Conservation (phyloP, 768 basidiomycete species). For the Podaxis sp. region DNA sequence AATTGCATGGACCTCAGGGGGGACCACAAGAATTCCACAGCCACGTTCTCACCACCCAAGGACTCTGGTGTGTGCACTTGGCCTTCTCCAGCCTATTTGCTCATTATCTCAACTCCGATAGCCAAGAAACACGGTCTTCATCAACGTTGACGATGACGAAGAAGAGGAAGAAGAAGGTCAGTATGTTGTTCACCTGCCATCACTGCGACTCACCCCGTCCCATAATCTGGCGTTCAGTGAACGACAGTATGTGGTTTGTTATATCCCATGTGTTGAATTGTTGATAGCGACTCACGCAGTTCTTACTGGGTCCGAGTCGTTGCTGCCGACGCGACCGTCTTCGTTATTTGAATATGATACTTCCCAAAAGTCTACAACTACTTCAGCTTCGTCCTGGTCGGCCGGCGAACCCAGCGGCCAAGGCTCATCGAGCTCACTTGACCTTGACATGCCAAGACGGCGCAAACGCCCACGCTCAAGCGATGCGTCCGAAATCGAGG, state of each 20-base stretch:
- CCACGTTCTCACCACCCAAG: background rate
- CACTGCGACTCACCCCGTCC: background rate
- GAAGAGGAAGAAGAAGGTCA: slow-evolving; percentile 7
- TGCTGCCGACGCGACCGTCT: background rate
- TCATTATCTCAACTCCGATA: background rate
- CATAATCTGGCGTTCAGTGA: background rate
- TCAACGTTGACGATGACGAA: background rate
- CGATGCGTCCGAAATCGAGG: background rate
- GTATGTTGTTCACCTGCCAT: background rate
- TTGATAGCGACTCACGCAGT: background rate
- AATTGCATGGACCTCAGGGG: background rate
- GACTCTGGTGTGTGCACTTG: background rate
- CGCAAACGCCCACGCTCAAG: slow-evolving; percentile 4
- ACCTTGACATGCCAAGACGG: background rate
- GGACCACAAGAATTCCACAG: background rate
- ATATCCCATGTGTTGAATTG: background rate
- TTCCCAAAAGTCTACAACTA: background rate
- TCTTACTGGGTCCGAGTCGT: background rate
- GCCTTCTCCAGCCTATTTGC: background rate
- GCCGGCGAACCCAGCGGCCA: background rate
- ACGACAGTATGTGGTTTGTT: background rate
- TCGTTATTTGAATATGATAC: background rate
- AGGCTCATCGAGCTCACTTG: background rate
- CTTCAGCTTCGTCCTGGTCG: slow-evolving; percentile 1
- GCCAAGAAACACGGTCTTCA: background rate